Base-by-base conservation (phyloP, 2,329 filamentous ascomycete species). In the Hypoxylon sp. region DNA sequence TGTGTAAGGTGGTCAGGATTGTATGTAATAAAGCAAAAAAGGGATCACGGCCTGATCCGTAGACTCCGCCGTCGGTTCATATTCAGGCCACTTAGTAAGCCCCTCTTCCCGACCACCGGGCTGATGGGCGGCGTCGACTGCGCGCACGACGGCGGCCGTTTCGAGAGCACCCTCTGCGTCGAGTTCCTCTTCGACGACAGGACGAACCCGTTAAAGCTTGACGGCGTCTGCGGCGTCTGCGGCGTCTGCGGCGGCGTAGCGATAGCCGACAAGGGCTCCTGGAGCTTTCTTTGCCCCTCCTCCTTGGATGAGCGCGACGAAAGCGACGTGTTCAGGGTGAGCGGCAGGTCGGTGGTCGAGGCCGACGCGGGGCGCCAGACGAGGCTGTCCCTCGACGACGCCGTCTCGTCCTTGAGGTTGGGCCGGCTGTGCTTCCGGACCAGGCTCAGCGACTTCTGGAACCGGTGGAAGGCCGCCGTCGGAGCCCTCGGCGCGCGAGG, bases 391-490 rank as follows among this genome's bases (percentile, higher is more conserved):
- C 70, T 70, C 6, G 75, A 73, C 31, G n/a, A n/a, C n/a, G n/a
- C n/a, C n/a, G 68, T 66, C n/a, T 68, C 67, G 26, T 74, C 74
- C 40, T 73, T 69, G 10, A 86, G 74, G 20, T 75, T 74, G 6
- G 81, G 80, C 51, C 77, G 77, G 74, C 83, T 86, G 62, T 81
- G 78, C 77, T 83, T 84, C 67, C 79, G 78, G 45, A 80, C 79
- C 24, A 86, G 73, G 64, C 78, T 84, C 38, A 86, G 72, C 2
- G 82, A 83, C 65, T 81, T 79, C 10, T 75, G 72, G 11, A 79
- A 71, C 24, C 75, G 74, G 67, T 79, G 82, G 60, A 85, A 77
- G 52, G 85, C 74, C 26, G 74, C 73, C 1, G 78, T 78, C 1
- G 79, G 77, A 10, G 79, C 79, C 70, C 71, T 79, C 18, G 79